Percentiles rank a stretch among this genome's conserved stretches.
phyloP scores from a whole-genome alignment of 164 flowering plant species.

The Umbilicus rupestris region DNA sequence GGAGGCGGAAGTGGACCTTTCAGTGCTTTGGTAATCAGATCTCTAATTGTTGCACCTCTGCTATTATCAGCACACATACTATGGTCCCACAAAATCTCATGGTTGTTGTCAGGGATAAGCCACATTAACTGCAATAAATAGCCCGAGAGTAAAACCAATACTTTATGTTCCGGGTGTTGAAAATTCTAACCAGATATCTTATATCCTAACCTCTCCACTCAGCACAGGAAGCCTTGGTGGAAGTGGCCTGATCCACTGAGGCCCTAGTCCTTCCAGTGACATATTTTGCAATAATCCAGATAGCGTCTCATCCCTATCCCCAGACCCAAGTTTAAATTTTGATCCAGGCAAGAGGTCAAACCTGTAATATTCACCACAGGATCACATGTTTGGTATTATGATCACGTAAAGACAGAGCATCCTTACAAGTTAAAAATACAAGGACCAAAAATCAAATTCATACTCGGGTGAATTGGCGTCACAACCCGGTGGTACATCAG shows the following conservation, averaged over 20 bases:
- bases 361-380: constrained; percentile 21
- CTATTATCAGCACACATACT: constrained; percentile 99
- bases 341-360: constrained; percentile 56
- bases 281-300: constrained; percentile 42
- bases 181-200: not conserved
- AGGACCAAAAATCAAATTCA: constrained; percentile 14
- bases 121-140: constrained; percentile 59
- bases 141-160: constrained; percentile 13
- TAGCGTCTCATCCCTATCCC: constrained; percentile 65
- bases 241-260: constrained; percentile 79
- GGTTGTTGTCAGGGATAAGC: constrained; percentile 82
- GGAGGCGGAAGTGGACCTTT: constrained; percentile 79
- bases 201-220: constrained; percentile 59
- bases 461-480: constrained; percentile 76
- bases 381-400: not conserved
- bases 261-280: constrained; percentile 59
- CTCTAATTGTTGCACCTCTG: constrained; percentile 83
- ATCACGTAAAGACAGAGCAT: not conserved
- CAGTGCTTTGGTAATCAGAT: constrained; percentile 76
- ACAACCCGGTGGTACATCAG: constrained; percentile 71
- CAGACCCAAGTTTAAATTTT: constrained; percentile 65
- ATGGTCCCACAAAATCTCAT: constrained; percentile 90
- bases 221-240: constrained; percentile 84
- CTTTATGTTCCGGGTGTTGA: not conserved
- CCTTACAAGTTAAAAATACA: not conserved